These are phyloP conservation scores for Botryotinia narcissicola DNA, from an alignment of 2,329 filamentous ascomycete species.

Conservation along the genomic window DNA sequence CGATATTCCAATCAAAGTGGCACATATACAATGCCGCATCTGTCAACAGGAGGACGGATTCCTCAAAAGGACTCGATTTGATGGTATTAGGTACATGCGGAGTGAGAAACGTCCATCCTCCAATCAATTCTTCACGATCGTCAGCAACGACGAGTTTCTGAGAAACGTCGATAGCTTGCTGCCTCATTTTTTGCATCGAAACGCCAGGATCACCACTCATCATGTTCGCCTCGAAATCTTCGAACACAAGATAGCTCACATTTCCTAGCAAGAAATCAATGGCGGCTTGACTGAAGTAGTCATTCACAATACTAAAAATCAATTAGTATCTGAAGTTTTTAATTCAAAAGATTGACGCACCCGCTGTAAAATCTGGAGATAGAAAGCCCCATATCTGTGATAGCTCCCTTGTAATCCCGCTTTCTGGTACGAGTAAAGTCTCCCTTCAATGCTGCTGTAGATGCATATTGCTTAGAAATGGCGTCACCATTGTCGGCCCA, in stretches of 20 bases:
- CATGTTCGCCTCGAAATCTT: constrained; percentile 92
- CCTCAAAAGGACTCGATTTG: constrained; percentile 72
- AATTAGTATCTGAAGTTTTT: constrained; percentile 17
- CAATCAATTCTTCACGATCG: constrained; percentile 78
- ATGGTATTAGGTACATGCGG: constrained; percentile 70
- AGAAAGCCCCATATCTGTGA: constrained; percentile 88
- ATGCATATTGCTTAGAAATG: constrained; percentile 92
- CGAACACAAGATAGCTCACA: constrained; percentile 79
- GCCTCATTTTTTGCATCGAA: constrained; percentile 77
- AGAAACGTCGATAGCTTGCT: constrained; percentile 86
- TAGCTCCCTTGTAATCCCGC: constrained; percentile 82
- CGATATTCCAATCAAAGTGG: constrained; percentile 89
- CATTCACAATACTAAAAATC: constrained; percentile 79
- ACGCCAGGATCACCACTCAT: constrained; percentile 90
- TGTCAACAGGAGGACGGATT: constrained; percentile 83
- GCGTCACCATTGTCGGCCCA: constrained; percentile 99
- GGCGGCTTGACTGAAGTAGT: constrained; percentile 92
- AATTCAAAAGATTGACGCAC: constrained; percentile 43
- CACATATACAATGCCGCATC: constrained; percentile 84
- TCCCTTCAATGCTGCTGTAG: constrained; percentile 91
- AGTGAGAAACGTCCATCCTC: constrained; percentile 84
- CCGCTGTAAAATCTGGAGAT: constrained; percentile 71
- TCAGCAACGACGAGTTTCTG: constrained; percentile 83
- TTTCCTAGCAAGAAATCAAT: constrained; percentile 94
- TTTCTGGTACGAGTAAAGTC: constrained; percentile 93